These are phyloP conservation scores for Cinnamomum micranthum DNA, from an alignment of 164 flowering plant genomes.

Conservation along the genomic window DNA sequence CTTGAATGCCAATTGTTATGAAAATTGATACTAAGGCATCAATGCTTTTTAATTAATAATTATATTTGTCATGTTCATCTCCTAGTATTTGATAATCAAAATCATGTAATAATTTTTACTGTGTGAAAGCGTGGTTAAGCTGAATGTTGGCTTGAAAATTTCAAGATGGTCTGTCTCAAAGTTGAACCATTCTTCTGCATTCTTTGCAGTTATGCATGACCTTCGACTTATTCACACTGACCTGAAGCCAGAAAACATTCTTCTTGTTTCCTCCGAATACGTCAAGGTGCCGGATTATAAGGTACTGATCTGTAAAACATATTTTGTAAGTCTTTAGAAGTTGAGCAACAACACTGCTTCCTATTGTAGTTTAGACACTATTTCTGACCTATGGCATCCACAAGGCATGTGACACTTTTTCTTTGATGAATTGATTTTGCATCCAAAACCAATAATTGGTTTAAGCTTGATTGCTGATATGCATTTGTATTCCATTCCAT, in stretches of 20 bases:
- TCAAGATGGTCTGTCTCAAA: neutral
- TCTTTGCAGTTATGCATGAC: slow-evolving; percentile 86
- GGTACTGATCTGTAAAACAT: slow-evolving; percentile 33
- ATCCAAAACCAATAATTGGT: neutral
- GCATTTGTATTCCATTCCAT: slow-evolving; percentile 1
- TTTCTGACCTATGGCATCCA: slow-evolving; percentile 1
- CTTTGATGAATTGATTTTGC: neutral
- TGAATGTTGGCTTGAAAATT: neutral
- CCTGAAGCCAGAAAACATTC: slow-evolving; percentile 92
- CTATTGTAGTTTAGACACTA: neutral
- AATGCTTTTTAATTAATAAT: neutral
- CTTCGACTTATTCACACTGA: slow-evolving; percentile 86
- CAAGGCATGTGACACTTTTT: neutral
- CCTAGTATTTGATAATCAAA: neutral
- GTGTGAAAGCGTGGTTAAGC: slow-evolving; percentile 1
- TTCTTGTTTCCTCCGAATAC: slow-evolving; percentile 77
- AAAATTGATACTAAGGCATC: slow-evolving; percentile 4
- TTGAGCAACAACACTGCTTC: neutral
- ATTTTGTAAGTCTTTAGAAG: neutral
- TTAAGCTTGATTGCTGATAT: slow-evolving; percentile 3
- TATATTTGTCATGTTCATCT: neutral
- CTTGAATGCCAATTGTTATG: slow-evolving; percentile 9
- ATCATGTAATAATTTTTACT: neutral
- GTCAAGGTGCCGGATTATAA: slow-evolving; percentile 83
- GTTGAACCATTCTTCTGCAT: neutral